Percentiles rank a stretch among this genome's conserved stretches.
Conservation (phyloP, 192 early-diverging fungal genomes). For the Coemansia sp. region DNA sequence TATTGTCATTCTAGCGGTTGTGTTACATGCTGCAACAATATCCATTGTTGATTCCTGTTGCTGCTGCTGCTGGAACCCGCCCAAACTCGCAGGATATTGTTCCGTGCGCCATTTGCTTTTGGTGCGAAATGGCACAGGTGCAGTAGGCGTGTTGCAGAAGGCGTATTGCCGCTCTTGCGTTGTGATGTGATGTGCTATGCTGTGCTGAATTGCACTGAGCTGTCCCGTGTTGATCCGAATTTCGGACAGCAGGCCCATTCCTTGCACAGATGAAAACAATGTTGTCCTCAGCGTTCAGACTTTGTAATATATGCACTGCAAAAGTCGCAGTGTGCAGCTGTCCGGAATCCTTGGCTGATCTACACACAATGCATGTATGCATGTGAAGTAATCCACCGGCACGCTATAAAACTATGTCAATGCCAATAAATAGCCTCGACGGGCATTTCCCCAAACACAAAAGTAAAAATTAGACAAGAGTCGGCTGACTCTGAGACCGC, state of each 20-base stretch:
- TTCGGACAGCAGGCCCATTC: not conserved
- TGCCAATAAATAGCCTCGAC: too few relatives aligned
- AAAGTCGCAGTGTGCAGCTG: constrained; percentile 4
- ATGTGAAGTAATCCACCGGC: constrained; percentile 6
- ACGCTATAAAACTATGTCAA: not conserved
- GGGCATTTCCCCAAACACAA: too few relatives aligned
- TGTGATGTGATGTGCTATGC: too few relatives aligned
- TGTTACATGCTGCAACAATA: constrained; percentile 5
- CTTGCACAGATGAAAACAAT: not conserved
- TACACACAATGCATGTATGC: constrained; percentile 5
- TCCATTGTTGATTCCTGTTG: constrained; percentile 2
- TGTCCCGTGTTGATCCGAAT: not conserved
- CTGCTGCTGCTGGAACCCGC: not conserved
- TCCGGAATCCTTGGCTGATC: constrained; percentile 10
- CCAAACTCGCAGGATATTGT: not conserved
- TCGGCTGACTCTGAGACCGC: not conserved
- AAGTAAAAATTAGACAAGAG: not conserved
- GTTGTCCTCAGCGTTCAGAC: not conserved
- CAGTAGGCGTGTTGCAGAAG: not conserved
- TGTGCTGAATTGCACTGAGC: too few relatives aligned
- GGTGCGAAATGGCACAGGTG: not conserved
- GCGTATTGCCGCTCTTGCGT: not conserved
- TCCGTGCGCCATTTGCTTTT: not conserved
- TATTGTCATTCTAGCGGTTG: not conserved
- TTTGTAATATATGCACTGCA: constrained; percentile 12